phyloP scores from a whole-genome alignment of 148 eudicot species.

The Chenopodium formosanum region DNA sequence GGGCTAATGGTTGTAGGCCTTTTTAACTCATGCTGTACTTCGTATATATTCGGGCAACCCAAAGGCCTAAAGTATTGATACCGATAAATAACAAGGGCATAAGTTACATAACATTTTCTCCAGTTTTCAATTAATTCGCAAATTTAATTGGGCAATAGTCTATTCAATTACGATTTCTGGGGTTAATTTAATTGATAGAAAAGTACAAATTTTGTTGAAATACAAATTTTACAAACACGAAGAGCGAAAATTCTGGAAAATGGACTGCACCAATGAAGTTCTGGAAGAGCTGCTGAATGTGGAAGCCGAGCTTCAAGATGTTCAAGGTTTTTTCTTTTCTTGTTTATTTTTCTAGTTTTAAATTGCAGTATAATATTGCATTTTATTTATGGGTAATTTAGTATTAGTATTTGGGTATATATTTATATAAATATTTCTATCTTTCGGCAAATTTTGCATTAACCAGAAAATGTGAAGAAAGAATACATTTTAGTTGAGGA shows the following conservation, averaged over 20 bases:
- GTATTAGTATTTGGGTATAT: background rate
- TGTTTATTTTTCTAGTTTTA: background rate
- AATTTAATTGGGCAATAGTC: background rate
- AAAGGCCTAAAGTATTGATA: too few species aligned
- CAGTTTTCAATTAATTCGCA: background rate
- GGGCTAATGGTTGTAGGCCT: too few species aligned
- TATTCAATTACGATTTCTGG: background rate
- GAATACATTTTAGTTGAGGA: background rate
- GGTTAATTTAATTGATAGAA: background rate
- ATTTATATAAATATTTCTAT: background rate
- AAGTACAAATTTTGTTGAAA: background rate
- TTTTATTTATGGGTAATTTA: background rate
- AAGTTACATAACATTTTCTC: background rate
- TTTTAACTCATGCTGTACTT: too few species aligned
- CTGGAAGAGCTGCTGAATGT: constrained; percentile 61
- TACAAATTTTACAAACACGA: background rate
- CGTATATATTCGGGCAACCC: too few species aligned
- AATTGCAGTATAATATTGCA: background rate
- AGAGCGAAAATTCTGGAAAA: constrained; percentile 7
- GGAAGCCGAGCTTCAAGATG: constrained; percentile 73
- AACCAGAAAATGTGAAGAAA: background rate
- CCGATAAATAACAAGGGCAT: background rate
- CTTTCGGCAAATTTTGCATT: background rate
- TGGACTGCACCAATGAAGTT: constrained; percentile 44
- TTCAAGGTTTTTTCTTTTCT: constrained; percentile 46